Conservation (phyloP, 2,329 filamentous ascomycete genomes). For the Neonectria faginata region DNA sequence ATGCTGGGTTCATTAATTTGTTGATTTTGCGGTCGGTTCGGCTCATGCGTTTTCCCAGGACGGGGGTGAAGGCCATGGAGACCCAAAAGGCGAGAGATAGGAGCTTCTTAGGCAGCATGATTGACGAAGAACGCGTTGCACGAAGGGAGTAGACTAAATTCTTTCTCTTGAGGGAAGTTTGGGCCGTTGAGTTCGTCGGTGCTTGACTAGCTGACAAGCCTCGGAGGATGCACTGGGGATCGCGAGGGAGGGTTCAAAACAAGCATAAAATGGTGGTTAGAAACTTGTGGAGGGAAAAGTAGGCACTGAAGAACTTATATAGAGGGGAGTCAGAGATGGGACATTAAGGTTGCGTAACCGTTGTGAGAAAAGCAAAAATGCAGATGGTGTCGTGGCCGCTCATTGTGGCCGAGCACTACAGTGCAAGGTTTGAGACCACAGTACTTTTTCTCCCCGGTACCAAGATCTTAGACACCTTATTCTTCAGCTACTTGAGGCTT, state of each 20-base stretch:
- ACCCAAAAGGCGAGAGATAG: not conserved
- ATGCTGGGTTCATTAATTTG: not conserved
- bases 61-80: not conserved
- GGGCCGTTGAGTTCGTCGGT: not conserved
- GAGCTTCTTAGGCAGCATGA: not conserved
- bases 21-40: not conserved
- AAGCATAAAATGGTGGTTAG: not conserved
- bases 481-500: too few species aligned
- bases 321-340: not conserved
- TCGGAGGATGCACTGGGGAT: too few species aligned
- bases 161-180: not conserved
- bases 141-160: not conserved
- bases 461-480: too few species aligned
- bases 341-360: too few species aligned
- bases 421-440: too few species aligned
- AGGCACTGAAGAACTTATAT: not conserved
- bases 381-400: too few species aligned
- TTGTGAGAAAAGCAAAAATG: too few species aligned
- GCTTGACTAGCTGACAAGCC: too few species aligned
- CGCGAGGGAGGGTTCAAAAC: not conserved
- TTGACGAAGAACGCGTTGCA: not conserved
- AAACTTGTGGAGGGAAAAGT: not conserved
- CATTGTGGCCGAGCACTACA: too few species aligned
- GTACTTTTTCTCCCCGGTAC: too few species aligned
- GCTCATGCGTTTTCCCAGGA: not conserved